phyloP scores from a whole-genome alignment of 805 yeast genomes.

The Tetrapisispora fleetii region DNA sequence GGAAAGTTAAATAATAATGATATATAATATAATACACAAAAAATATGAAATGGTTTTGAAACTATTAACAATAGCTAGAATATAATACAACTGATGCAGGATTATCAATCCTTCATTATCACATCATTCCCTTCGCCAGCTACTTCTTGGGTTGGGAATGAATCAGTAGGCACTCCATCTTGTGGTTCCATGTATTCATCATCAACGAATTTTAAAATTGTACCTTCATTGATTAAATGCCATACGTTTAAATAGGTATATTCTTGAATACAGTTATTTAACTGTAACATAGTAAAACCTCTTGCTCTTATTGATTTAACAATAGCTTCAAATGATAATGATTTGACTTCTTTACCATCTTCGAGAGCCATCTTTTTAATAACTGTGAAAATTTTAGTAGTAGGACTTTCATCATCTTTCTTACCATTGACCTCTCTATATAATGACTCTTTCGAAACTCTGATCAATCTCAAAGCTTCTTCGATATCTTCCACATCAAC shows the following conservation, averaged over 20 bases:
- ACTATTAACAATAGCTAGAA: conserved; percentile 1
- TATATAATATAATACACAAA: not conserved
- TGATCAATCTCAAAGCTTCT: conserved; percentile 81
- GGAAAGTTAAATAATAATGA: not conserved
- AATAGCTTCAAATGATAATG: conserved; percentile 38
- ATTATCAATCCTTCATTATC: conserved; percentile 6
- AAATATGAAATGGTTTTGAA: not conserved
- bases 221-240: conserved; percentile 66
- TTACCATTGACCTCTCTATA: conserved; percentile 40
- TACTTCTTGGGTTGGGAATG: not conserved
- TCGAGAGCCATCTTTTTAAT: conserved; percentile 48
- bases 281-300: conserved; percentile 76
- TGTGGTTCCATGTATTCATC: conserved; percentile 26
- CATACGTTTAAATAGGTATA: conserved; percentile 66
- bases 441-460: conserved; percentile 80
- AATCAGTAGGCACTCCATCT: not conserved
- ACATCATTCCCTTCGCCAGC: conserved; percentile 5
- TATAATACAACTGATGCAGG: conserved; percentile 1
- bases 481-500: conserved; percentile 82
- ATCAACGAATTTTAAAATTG: conserved; percentile 47
- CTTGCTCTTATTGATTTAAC: conserved; percentile 60
- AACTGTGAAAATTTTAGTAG: conserved; percentile 62
- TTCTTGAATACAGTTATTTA: conserved; percentile 64
- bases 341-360: conserved; percentile 23
- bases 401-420: conserved; percentile 54